These are phyloP conservation scores for Wolfiporia cocos DNA, from an alignment of 1,284 basidiomycete species.

Conservation along the genomic window DNA sequence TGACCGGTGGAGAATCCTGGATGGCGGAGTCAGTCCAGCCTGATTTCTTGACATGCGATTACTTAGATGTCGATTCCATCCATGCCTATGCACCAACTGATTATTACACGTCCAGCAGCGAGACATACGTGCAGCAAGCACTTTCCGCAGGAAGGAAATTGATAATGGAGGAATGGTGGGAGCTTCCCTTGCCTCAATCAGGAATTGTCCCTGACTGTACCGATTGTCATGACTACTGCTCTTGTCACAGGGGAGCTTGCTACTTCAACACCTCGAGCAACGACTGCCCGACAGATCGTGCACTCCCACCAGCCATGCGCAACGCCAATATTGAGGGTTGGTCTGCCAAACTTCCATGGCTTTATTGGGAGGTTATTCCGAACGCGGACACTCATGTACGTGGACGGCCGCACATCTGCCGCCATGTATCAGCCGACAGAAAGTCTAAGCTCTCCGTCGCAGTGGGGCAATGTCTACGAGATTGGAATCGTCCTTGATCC, in stretches of 20 bases:
- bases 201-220: no score
- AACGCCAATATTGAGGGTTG: conserved; percentile 27
- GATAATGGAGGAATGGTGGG: conserved; percentile 32
- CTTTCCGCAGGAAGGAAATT: conserved; percentile 26
- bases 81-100: conserved; percentile 34
- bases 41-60: conserved; percentile 27
- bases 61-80: conserved; percentile 32
- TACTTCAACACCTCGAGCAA: conserved; percentile 29
- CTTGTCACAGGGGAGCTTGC: conserved; percentile 28
- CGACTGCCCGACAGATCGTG: conserved; percentile 21
- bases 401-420: neutral
- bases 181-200: neutral
- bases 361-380: conserved; percentile 33
- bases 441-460: neutral
- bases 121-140: conserved; percentile 25
- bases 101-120: conserved; percentile 22
- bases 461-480: conserved; percentile 30
- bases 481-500: conserved; percentile 20
- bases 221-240: no score
- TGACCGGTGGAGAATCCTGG: conserved; percentile 34
- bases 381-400: conserved; percentile 30
- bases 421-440: neutral
- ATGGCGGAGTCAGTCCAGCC: conserved; percentile 28
- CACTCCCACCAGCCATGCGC: conserved; percentile 18
- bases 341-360: conserved; percentile 31